Percentiles rank a stretch among this genome's conserved stretches.
phyloP scores from a whole-genome alignment of 495 filamentous ascomycete species.

The Chaetomium fimeti region DNA sequence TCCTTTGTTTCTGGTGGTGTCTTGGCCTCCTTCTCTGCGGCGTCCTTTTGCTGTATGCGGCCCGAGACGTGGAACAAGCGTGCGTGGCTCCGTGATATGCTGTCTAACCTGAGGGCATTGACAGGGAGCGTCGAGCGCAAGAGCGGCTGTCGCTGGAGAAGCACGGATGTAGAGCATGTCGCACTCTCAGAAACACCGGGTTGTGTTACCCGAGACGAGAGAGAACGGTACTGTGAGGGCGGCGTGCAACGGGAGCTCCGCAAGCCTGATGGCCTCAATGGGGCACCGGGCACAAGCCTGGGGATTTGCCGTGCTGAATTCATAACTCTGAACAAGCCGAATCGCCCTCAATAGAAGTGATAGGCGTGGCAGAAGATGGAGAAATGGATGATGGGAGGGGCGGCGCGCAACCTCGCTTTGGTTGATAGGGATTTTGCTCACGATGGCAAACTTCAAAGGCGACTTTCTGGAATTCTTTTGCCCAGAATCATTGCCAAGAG shows the following conservation, averaged over 20 bases:
- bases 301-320: constrained; percentile 46
- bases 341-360: constrained; percentile 11
- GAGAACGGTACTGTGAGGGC: constrained; percentile 60
- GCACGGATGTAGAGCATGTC: constrained; percentile 30
- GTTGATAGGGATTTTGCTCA: constrained; percentile 22
- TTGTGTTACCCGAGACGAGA: constrained; percentile 38
- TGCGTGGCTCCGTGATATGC: constrained; percentile 34
- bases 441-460: constrained; percentile 10
- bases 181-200: constrained; percentile 24
- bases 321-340: constrained; percentile 38
- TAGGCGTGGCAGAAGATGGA: constrained; percentile 2
- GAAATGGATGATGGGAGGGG: constrained; percentile 12
- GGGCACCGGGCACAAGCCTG: constrained; percentile 42
- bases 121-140: constrained; percentile 51
- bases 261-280: constrained; percentile 39
- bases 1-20: constrained; percentile 39
- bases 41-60: constrained; percentile 35
- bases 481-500: constrained; percentile 27
- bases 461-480: constrained; percentile 26
- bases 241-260: constrained; percentile 51
- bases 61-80: constrained; percentile 47
- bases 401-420: constrained; percentile 1
- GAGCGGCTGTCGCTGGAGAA: constrained; percentile 28
- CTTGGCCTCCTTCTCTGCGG: constrained; percentile 36
- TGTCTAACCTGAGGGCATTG: constrained; percentile 36